Evolutionary conservation across 305 asterid genomes (phyloP).

Genomic region (Coffea humblotiana): DNA sequence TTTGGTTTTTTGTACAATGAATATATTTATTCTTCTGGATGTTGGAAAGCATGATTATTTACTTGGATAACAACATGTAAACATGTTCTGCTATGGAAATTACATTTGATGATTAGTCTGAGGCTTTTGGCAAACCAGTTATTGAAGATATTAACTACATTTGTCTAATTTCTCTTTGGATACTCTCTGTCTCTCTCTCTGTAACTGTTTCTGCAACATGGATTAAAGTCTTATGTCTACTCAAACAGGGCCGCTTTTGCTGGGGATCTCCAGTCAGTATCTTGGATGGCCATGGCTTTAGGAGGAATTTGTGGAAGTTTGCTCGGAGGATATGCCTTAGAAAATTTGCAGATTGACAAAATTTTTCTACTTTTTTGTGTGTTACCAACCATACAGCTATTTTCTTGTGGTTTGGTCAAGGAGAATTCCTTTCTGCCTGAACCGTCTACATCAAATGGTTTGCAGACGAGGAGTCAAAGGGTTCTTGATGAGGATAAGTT

Average conservation of each 20-base stretch:
- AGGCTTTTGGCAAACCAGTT: not conserved
- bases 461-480: conserved; percentile 30
- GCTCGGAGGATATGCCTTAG: conserved; percentile 81
- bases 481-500: conserved; percentile 34
- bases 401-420: conserved; percentile 77
- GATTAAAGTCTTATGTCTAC: conserved; percentile 22
- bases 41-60: not conserved
- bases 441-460: conserved; percentile 41
- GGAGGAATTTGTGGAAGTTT: conserved; percentile 96
- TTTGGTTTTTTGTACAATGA: not conserved
- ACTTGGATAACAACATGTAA: not conserved
- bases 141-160: not conserved
- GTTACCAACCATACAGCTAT: conserved; percentile 74
- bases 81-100: not conserved
- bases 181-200: not conserved
- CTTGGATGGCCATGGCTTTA: conserved; percentile 71
- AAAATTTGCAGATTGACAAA: conserved; percentile 48
- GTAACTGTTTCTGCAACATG: conserved; percentile 16
- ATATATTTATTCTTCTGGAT: not conserved
- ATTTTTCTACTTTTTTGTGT: conserved; percentile 70
- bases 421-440: conserved; percentile 49
- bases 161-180: not conserved
- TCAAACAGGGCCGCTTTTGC: conserved; percentile 72
- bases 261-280: conserved; percentile 75
- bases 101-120: no score